Evolutionary conservation across 306 rosid genomes (phyloP).

Genomic region (Trichosanthes cucumerina): DNA sequence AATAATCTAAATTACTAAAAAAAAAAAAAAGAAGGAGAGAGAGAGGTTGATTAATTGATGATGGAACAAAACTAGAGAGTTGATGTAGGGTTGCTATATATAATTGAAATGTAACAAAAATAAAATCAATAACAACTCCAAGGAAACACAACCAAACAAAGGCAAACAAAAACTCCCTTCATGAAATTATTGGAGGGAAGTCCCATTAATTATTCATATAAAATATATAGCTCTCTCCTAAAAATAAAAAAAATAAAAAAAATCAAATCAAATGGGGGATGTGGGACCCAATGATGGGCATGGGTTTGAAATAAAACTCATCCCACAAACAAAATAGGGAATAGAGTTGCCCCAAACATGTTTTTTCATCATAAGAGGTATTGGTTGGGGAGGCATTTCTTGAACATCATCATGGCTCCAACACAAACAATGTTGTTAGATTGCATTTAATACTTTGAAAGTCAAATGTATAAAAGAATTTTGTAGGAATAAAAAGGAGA

Average conservation of each 20-base stretch:
- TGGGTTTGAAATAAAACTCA: not conserved
- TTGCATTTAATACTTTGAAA: not conserved
- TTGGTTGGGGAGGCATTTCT: not conserved
- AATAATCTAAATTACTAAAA: not conserved
- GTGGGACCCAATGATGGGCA: constrained; percentile 7
- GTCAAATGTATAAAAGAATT: not conserved
- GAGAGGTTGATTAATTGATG: not conserved
- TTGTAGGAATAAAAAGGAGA: too few relatives aligned
- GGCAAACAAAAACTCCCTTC: constrained; percentile 3
- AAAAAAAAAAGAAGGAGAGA: not conserved
- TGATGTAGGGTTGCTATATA: not conserved
- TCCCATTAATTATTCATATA: not conserved
- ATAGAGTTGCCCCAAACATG: constrained; percentile 1
- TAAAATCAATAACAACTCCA: not conserved
- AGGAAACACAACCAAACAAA: constrained; percentile 9
- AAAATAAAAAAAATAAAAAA: not conserved
- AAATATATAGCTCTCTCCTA: not conserved
- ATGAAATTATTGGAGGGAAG: constrained; percentile 4
- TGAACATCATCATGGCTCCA: not conserved
- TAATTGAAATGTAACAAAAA: not conserved
- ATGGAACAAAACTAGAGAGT: constrained; percentile 1
- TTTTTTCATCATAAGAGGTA: not conserved
- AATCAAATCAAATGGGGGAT: not conserved
- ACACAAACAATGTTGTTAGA: not conserved
- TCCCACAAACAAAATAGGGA: not conserved